phyloP scores from a whole-genome alignment of 2,329 filamentous ascomycete genomes.

The Periconia sp. region DNA sequence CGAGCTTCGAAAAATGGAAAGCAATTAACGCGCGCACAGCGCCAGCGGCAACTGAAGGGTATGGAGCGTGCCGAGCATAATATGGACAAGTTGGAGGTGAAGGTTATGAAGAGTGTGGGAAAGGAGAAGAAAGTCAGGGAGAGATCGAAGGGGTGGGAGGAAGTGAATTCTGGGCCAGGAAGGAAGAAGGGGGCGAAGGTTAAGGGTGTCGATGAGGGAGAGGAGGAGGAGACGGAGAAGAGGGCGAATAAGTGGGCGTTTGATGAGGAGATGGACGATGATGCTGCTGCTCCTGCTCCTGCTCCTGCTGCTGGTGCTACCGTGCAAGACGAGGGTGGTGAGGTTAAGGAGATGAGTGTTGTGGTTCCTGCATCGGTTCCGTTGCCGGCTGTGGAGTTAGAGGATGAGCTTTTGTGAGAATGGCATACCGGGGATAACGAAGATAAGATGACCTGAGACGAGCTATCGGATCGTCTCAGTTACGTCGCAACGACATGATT shows the following conservation, averaged over 20 bases:
- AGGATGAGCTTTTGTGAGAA: constrained; percentile 33
- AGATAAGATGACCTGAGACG: neutral
- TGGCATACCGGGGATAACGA: neutral
- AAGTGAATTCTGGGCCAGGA: constrained; percentile 32
- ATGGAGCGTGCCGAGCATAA: constrained; percentile 59
- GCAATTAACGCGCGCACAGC: constrained; percentile 50
- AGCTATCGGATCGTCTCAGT: neutral
- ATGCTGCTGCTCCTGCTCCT: constrained; percentile 4
- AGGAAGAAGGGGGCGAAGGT: constrained; percentile 14
- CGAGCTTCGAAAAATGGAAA: constrained; percentile 58
- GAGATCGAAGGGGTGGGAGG: constrained; percentile 47
- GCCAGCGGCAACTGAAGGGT: constrained; percentile 47
- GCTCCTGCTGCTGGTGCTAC: neutral
- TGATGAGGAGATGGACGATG: constrained; percentile 35
- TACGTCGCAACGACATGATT: neutral
- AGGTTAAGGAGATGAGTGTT: constrained; percentile 17
- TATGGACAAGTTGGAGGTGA: constrained; percentile 58
- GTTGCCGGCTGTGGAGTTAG: constrained; percentile 15
- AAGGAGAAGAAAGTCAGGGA: constrained; percentile 53
- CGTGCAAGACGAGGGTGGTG: constrained; percentile 7
- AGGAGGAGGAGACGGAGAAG: constrained; percentile 16
- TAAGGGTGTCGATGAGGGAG: constrained; percentile 16
- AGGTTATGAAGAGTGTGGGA: constrained; percentile 55
- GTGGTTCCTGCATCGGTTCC: constrained; percentile 16
- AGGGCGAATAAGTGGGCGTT: constrained; percentile 25